A percentile compares a stretch with the other conserved stretches of the same genome.
phyloP scores from a whole-genome alignment of 2,329 filamentous ascomycete species.

The Lasiodiplodia sp. region DNA sequence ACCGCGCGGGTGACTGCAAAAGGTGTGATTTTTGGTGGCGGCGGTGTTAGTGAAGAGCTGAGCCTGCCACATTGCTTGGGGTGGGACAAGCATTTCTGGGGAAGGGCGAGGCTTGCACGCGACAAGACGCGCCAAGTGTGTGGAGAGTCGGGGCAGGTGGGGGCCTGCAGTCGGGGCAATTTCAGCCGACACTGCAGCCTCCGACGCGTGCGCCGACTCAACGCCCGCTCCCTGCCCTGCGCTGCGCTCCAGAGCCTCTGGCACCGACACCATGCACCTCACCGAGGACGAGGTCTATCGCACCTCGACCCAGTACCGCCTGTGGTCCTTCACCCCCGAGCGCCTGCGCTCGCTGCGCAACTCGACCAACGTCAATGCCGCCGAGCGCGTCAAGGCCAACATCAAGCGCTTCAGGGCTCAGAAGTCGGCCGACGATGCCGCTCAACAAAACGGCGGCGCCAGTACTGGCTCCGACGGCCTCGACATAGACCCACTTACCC shows the following conservation, averaged over 20 bases:
- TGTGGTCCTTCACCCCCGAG: slow-evolving; percentile 88
- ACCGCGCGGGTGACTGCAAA: neutral
- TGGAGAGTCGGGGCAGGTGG: neutral
- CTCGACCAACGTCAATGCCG: slow-evolving; percentile 80
- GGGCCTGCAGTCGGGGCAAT: neutral
- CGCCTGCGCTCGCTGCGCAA: slow-evolving; percentile 75
- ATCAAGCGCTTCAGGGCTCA: slow-evolving; percentile 57
- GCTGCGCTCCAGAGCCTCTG: neutral
- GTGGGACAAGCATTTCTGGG: slow-evolving; percentile 12
- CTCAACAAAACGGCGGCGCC: slow-evolving; percentile 31
- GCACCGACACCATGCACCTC: slow-evolving; percentile 54
- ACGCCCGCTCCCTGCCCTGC: slow-evolving; percentile 9
- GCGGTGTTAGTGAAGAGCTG: neutral
- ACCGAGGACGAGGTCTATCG: slow-evolving; percentile 92
- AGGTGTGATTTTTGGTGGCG: neutral
- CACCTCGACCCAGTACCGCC: slow-evolving; percentile 84
- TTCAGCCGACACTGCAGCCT: slow-evolving; percentile 4
- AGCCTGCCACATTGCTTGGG: neutral
- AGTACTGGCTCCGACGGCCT: slow-evolving; percentile 58
- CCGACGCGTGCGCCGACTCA: slow-evolving; percentile 18
- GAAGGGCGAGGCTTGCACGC: slow-evolving; percentile 1
- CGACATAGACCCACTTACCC: slow-evolving; percentile 73
- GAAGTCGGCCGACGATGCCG: slow-evolving; percentile 48
- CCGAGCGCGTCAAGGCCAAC: slow-evolving; percentile 69
- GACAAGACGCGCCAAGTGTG: slow-evolving; percentile 15